phyloP scores from a whole-genome alignment of 495 filamentous ascomycete species.

The Tuber borchii region DNA sequence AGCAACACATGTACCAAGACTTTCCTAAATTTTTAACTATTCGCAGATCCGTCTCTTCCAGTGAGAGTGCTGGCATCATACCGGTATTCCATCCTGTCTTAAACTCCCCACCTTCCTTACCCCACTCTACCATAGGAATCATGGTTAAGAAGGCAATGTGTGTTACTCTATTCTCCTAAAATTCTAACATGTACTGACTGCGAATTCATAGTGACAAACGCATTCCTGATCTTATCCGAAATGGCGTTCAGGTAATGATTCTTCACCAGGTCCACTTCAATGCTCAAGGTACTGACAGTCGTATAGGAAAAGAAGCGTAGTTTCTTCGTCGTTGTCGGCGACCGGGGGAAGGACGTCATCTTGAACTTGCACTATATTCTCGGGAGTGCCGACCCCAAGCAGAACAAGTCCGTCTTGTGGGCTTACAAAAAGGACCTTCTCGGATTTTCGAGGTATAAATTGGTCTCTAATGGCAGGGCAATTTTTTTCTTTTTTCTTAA shows the following conservation, averaged over 20 bases:
- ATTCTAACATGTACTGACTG: background rate
- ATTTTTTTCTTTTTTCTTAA: background rate
- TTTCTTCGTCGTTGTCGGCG: constrained; percentile 95
- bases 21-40: background rate
- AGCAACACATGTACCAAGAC: background rate
- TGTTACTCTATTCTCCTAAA: constrained; percentile 46
- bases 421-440: constrained; percentile 98
- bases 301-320: constrained; percentile 81
- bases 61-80: background rate
- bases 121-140: background rate
- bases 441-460: constrained; percentile 64
- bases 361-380: constrained; percentile 92
- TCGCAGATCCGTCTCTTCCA: background rate
- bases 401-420: constrained; percentile 97
- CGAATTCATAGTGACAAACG: constrained; percentile 65
- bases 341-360: constrained; percentile 94
- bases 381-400: constrained; percentile 78
- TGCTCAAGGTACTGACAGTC: background rate
- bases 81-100: background rate
- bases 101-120: background rate
- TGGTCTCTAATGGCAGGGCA: background rate
- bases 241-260: constrained; percentile 63
- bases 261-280: background rate
- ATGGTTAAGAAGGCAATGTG: constrained; percentile 54
- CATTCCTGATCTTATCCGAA: constrained; percentile 91